phyloP scores from a whole-genome alignment of 139 green algal species.

The Micractinium conductrix region DNA sequence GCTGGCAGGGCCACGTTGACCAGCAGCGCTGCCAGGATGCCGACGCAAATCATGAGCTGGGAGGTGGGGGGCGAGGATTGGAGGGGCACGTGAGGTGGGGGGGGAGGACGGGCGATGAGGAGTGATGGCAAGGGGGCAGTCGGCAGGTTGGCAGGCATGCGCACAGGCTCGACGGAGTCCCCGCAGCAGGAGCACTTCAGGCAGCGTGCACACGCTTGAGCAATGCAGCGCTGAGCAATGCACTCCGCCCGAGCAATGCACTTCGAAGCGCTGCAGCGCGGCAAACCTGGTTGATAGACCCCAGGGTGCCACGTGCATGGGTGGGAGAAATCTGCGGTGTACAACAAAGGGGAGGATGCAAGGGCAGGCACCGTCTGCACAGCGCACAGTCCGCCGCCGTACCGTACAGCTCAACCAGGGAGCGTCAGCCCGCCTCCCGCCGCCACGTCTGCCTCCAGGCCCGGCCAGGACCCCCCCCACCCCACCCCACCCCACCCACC shows the following conservation, averaged over 20 bases:
- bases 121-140: too few relatives aligned
- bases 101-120: not conserved
- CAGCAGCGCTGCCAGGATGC: slow-evolving; percentile 93
- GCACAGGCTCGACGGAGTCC: too few relatives aligned
- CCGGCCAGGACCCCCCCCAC: too few relatives aligned
- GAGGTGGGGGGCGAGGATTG: slow-evolving; percentile 86
- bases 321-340: slow-evolving; percentile 84
- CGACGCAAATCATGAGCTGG: slow-evolving; percentile 96
- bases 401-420: too few relatives aligned
- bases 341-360: not conserved
- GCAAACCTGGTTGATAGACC: slow-evolving; percentile 94
- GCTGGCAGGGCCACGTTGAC: slow-evolving; percentile 83
- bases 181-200: too few relatives aligned
- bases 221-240: slow-evolving; percentile 65
- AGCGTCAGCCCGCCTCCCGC: too few relatives aligned
- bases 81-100: not conserved
- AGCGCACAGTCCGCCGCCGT: too few relatives aligned
- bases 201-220: not conserved
- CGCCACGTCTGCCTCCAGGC: too few relatives aligned
- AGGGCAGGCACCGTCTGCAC: not conserved
- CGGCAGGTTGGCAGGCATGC: too few relatives aligned
- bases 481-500: too few relatives aligned
- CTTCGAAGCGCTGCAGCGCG: too few relatives aligned
- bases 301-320: slow-evolving; percentile 79
- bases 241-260: too few relatives aligned